phyloP scores from a whole-genome alignment of 1,284 basidiomycete species.

The Boletus nobilissimus region DNA sequence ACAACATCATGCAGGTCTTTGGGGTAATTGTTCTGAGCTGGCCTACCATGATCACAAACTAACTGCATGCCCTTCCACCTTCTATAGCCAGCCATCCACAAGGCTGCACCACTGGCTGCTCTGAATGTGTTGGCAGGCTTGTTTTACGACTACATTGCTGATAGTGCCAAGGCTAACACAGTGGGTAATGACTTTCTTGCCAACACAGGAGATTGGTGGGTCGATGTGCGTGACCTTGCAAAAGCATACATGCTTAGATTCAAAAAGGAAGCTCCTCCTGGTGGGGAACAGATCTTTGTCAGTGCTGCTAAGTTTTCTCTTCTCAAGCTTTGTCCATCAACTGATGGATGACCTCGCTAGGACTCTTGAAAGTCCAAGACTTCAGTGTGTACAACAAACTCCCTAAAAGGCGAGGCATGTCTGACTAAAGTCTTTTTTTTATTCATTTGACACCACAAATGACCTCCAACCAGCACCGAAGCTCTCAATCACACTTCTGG shows the following conservation, averaged over 20 bases:
- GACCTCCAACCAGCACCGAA: constrained; percentile 37
- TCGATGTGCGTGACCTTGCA: constrained; percentile 59
- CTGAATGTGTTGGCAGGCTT: constrained; percentile 60
- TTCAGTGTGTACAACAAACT: constrained; percentile 36
- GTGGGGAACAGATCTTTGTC: constrained; percentile 68
- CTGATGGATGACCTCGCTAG: constrained; percentile 13
- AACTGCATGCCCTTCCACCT: constrained; percentile 4
- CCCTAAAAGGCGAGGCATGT: not conserved
- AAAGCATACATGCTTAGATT: constrained; percentile 66
- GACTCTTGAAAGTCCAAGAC: constrained; percentile 46
- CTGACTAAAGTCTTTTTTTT: not conserved
- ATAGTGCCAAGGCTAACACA: constrained; percentile 30
- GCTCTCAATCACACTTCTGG: constrained; percentile 34
- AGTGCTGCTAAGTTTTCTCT: constrained; percentile 45
- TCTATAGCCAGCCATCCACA: constrained; percentile 58
- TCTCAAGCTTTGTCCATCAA: too few species aligned
- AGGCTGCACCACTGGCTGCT: constrained; percentile 48
- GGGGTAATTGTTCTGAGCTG: constrained; percentile 42
- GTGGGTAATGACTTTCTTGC: constrained; percentile 45
- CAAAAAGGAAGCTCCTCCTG: constrained; percentile 62
- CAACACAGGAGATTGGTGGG: constrained; percentile 50
- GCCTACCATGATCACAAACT: not conserved
- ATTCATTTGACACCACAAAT: constrained; percentile 45
- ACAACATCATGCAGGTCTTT: constrained; percentile 41
- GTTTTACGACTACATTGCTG: constrained; percentile 50